These are phyloP conservation scores for Xylaria sp. DNA, from an alignment of 2,329 filamentous ascomycete species.

Conservation along the genomic window DNA sequence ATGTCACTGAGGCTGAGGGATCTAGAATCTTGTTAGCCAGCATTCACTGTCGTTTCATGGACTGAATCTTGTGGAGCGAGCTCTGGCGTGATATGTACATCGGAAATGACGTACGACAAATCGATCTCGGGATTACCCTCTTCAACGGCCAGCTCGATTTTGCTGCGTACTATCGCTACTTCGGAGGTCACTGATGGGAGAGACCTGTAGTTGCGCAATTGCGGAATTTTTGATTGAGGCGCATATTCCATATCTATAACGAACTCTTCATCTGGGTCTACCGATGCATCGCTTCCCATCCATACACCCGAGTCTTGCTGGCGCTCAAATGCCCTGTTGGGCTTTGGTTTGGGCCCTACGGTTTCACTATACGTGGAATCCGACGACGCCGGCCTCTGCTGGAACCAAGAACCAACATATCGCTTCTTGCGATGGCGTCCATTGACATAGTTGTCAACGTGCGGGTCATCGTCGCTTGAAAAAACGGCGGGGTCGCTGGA, in stretches of 20 bases:
- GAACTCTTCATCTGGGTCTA: constrained; percentile 43
- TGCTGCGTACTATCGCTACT: constrained; percentile 42
- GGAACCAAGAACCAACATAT: constrained; percentile 64
- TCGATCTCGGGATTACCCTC: constrained; percentile 55
- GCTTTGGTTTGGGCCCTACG: constrained; percentile 33
- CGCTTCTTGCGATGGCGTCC: constrained; percentile 54
- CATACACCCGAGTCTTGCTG: constrained; percentile 66
- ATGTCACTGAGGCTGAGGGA: constrained; percentile 46
- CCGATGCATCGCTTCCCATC: constrained; percentile 55
- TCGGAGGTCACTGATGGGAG: constrained; percentile 32
- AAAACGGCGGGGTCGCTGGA: constrained; percentile 69
- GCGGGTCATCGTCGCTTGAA: constrained; percentile 66
- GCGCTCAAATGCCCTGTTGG: constrained; percentile 50
- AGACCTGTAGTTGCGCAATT: constrained; percentile 31
- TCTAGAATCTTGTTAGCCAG: constrained; percentile 25
- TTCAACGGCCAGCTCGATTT: constrained; percentile 52
- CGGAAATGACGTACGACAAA: constrained; percentile 47
- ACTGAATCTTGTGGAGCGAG: neutral
- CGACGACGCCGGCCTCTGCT: constrained; percentile 49
- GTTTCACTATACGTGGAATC: constrained; percentile 44
- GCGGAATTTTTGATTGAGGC: constrained; percentile 35
- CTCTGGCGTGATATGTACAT: neutral
- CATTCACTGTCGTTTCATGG: neutral
- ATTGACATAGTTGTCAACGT: constrained; percentile 58
- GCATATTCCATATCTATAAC: constrained; percentile 33